Conservation (phyloP, 139 green algal genomes). For the Auxenochlorella pyrenoidosa region DNA sequence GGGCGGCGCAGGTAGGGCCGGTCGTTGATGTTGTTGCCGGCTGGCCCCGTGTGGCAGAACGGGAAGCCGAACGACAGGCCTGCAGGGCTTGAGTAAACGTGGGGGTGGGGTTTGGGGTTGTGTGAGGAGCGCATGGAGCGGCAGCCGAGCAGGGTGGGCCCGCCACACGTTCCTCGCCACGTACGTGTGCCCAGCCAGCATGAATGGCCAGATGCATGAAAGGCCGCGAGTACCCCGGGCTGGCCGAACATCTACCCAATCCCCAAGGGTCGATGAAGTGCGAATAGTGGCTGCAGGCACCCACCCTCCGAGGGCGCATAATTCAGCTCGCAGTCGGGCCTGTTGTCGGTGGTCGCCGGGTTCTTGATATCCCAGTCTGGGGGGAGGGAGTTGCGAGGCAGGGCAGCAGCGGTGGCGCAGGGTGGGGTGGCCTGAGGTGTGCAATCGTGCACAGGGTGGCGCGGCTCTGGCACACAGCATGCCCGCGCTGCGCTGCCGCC, state of each 20-base stretch:
- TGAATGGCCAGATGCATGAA: no score
- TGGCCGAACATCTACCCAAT: background rate
- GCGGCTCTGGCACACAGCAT: no score
- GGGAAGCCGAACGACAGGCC: conserved; percentile 38
- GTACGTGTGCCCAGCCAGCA: no score
- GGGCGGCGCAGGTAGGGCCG: conserved; percentile 4
- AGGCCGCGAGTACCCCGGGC: no score
- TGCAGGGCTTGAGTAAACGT: no score
- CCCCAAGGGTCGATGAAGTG: background rate
- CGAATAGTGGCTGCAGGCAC: background rate
- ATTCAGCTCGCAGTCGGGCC: conserved; percentile 50
- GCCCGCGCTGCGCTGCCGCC: no score
- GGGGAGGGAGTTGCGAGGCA: no score
- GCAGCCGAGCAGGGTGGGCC: no score
- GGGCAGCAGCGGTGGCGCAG: background rate
- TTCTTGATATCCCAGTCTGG: background rate
- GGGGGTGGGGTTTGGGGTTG: no score
- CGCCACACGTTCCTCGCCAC: no score
- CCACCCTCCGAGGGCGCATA: background rate
- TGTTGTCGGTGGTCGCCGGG: conserved; percentile 21
- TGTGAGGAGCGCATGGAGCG: background rate
- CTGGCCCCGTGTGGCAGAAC: conserved; percentile 34
- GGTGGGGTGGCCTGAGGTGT: no score
- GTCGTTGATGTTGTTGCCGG: background rate
- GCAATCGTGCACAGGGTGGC: no score